phyloP scores from a whole-genome alignment of 495 filamentous ascomycete species.

The Usnea hakonensis region DNA sequence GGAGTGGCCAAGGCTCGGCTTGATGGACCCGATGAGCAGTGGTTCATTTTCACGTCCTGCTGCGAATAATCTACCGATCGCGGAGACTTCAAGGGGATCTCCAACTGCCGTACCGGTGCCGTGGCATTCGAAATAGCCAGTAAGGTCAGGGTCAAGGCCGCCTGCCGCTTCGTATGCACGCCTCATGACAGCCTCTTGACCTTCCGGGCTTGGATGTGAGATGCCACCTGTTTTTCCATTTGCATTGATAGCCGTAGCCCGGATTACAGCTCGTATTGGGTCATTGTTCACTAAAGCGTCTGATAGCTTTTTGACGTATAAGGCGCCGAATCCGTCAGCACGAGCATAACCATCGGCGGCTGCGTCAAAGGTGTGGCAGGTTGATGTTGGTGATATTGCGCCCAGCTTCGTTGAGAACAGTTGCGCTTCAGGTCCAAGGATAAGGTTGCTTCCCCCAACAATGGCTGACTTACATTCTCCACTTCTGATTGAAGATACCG shows the following conservation, averaged over 20 bases:
- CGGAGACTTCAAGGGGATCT: constrained; percentile 40
- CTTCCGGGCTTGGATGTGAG: constrained; percentile 23
- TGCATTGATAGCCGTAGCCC: constrained; percentile 44
- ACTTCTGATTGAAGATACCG: constrained; percentile 14
- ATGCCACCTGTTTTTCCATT: constrained; percentile 24
- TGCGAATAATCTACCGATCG: constrained; percentile 21
- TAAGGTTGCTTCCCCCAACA: constrained; percentile 33
- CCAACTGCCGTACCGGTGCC: constrained; percentile 28
- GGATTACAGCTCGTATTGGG: constrained; percentile 51
- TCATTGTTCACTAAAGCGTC: constrained; percentile 19
- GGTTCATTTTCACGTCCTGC: neutral
- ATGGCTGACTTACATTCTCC: constrained; percentile 28
- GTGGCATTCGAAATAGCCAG: constrained; percentile 26
- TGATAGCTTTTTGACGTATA: neutral
- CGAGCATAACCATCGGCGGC: neutral
- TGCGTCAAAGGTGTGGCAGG: constrained; percentile 51
- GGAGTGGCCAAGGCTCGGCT: constrained; percentile 45
- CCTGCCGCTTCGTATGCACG: constrained; percentile 17
- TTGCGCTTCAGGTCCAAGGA: constrained; percentile 42
- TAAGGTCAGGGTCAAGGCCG: constrained; percentile 30
- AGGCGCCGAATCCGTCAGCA: neutral
- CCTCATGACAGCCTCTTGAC: constrained; percentile 21
- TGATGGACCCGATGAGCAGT: constrained; percentile 19
- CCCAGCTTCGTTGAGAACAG: constrained; percentile 33
- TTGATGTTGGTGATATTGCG: constrained; percentile 30